Conservation (phyloP, 306 rosid genomes). For the Trifolium dubium region DNA sequence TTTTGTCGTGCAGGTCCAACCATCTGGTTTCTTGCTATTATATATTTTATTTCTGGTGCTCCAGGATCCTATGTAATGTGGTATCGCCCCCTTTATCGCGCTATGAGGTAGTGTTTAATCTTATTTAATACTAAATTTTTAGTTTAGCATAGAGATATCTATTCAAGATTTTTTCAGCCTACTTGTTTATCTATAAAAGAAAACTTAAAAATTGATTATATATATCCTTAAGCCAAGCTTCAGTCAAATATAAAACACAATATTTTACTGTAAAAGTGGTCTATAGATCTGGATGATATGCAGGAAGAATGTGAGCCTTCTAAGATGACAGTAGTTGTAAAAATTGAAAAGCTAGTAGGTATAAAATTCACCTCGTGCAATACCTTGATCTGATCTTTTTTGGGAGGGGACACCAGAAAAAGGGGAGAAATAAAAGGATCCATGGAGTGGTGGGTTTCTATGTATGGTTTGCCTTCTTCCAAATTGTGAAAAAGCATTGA, state of each 20-base stretch:
- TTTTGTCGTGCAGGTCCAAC: constrained; percentile 66
- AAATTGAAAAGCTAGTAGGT: constrained; percentile 23
- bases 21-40: constrained; percentile 83
- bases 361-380: constrained; percentile 13
- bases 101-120: constrained; percentile 70
- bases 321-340: constrained; percentile 20
- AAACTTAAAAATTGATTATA: not conserved
- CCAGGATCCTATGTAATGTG: constrained; percentile 85
- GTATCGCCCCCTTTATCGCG: constrained; percentile 99
- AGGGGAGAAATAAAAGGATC: constrained; percentile 4
- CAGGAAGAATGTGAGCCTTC: constrained; percentile 26
- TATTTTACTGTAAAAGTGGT: constrained; percentile 19
- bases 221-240: constrained; percentile 13
- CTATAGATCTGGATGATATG: constrained; percentile 21
- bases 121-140: constrained; percentile 27
- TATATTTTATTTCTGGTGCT: constrained; percentile 72
- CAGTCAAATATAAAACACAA: constrained; percentile 36
- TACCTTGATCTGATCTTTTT: constrained; percentile 4
- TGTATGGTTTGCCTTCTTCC: constrained; percentile 10
- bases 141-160: constrained; percentile 35
- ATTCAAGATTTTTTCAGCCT: constrained; percentile 30
- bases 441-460: constrained; percentile 19
- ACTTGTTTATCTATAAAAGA: constrained; percentile 21
- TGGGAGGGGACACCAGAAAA: constrained; percentile 7
- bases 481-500: constrained; percentile 21